A percentile compares a stretch with the other conserved stretches of the same genome.
phyloP scores from a whole-genome alignment of 2,329 filamentous ascomycete species.

The Xylaria sp. region DNA sequence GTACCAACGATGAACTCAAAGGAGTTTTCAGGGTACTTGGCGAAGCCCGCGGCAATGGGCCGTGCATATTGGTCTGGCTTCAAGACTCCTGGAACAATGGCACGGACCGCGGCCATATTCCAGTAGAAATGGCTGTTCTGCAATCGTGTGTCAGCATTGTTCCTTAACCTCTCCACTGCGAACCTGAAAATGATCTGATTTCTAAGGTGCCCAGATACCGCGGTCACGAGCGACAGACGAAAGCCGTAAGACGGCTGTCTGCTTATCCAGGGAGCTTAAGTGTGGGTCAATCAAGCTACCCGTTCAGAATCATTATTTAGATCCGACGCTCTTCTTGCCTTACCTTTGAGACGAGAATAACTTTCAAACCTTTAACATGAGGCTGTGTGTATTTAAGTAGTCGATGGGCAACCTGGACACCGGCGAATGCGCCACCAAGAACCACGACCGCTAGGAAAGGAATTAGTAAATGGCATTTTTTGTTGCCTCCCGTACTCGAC shows the following conservation, averaged over 20 bases:
- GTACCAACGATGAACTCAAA: conserved; percentile 60
- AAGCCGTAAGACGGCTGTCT: not conserved
- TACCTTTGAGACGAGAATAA: conserved; percentile 63
- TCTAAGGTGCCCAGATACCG: not conserved
- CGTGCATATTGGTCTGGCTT: conserved; percentile 57
- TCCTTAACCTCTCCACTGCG: not conserved
- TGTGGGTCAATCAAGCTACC: not conserved
- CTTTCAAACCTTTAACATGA: conserved; percentile 54
- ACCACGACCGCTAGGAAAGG: conserved; percentile 51
- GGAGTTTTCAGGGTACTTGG: conserved; percentile 54
- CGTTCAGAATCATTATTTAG: no score
- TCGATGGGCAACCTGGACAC: conserved; percentile 59
- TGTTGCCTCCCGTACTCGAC: not conserved
- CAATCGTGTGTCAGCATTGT: conserved; percentile 16
- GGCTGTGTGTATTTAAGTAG: conserved; percentile 59
- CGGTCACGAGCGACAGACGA: not conserved
- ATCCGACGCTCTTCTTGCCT: conserved; percentile 11
- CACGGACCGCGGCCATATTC: conserved; percentile 62
- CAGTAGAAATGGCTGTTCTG: conserved; percentile 65
- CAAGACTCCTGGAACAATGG: conserved; percentile 57
- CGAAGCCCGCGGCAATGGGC: conserved; percentile 56
- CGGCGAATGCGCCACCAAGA: conserved; percentile 60
- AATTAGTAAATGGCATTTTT: not conserved
- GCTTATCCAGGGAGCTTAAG: not conserved
- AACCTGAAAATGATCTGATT: not conserved